Percentiles rank a stretch among this genome's conserved stretches.
Evolutionary conservation across 2,329 filamentous ascomycete genomes (phyloP).

Genomic region (Clarireedia hainanense): DNA sequence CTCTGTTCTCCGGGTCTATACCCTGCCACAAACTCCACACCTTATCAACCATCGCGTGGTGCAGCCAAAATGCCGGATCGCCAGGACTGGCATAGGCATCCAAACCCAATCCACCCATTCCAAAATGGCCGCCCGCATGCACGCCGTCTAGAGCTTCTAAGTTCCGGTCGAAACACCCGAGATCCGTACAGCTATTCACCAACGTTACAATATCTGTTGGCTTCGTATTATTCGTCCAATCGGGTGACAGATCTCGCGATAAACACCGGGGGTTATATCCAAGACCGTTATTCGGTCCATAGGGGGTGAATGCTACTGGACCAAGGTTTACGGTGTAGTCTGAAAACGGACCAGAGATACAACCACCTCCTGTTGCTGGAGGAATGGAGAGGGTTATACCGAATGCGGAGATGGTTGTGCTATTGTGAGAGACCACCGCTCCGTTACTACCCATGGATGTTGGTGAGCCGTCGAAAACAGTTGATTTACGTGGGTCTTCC

Average conservation of each 20-base stretch:
- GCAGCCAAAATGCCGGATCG: slow-evolving; percentile 38
- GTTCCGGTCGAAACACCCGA: background rate
- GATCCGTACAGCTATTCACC: background rate
- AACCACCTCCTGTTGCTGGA: slow-evolving; percentile 48
- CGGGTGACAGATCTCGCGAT: background rate
- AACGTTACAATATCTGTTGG: background rate
- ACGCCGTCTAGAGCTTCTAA: background rate
- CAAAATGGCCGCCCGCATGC: background rate
- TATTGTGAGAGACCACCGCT: slow-evolving; percentile 25
- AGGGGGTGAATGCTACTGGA: background rate
- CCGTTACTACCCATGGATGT: slow-evolving; percentile 44
- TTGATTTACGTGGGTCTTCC: slow-evolving; percentile 37
- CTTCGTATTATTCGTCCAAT: background rate
- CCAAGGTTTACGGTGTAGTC: slow-evolving; percentile 2
- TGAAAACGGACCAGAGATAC: slow-evolving; percentile 19
- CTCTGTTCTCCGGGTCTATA: slow-evolving; percentile 8
- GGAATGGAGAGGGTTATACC: slow-evolving; percentile 29
- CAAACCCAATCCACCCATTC: background rate
- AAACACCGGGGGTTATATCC: slow-evolving; percentile 4
- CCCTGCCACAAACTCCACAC: slow-evolving; percentile 42
- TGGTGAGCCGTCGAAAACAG: slow-evolving; percentile 47
- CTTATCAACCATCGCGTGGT: slow-evolving; percentile 38
- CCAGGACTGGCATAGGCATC: slow-evolving; percentile 36
- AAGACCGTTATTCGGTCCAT: background rate
- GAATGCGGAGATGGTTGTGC: slow-evolving; percentile 21